Percentiles rank a stretch among this genome's conserved stretches.
phyloP scores from a whole-genome alignment of 306 rosid species.

The Citrullus colocynthis region DNA sequence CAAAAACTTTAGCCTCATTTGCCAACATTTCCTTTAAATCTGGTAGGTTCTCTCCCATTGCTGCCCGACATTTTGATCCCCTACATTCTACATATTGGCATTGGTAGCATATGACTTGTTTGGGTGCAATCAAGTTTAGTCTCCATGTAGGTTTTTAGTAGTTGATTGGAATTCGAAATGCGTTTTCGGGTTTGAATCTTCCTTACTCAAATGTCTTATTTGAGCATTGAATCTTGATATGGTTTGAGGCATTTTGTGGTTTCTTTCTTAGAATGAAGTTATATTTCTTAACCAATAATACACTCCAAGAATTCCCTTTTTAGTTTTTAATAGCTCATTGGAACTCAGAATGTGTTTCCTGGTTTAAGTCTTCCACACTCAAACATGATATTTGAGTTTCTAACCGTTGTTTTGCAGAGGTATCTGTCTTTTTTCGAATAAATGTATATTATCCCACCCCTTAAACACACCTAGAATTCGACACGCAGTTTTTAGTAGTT shows the following conservation, averaged over 20 bases:
- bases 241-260: neutral
- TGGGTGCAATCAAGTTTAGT: neutral
- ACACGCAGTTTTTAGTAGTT: neutral
- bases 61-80: neutral
- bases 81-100: neutral
- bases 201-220: neutral
- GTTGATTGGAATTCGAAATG: neutral
- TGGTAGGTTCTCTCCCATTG: slow-evolving; percentile 24
- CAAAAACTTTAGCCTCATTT: slow-evolving; percentile 46
- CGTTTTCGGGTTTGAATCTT: neutral
- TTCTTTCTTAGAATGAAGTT: neutral
- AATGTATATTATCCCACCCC: neutral
- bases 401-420: neutral
- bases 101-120: neutral
- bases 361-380: neutral
- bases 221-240: neutral
- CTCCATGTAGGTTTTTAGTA: neutral
- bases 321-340: neutral
- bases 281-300: neutral
- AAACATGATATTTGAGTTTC: neutral
- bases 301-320: neutral
- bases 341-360: neutral
- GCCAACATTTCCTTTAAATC: slow-evolving; percentile 49
- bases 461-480: neutral
- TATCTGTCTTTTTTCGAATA: neutral